Evolutionary conservation across 2,329 filamentous ascomycete species (phyloP).

Genomic region (Talaromyces sp.): DNA sequence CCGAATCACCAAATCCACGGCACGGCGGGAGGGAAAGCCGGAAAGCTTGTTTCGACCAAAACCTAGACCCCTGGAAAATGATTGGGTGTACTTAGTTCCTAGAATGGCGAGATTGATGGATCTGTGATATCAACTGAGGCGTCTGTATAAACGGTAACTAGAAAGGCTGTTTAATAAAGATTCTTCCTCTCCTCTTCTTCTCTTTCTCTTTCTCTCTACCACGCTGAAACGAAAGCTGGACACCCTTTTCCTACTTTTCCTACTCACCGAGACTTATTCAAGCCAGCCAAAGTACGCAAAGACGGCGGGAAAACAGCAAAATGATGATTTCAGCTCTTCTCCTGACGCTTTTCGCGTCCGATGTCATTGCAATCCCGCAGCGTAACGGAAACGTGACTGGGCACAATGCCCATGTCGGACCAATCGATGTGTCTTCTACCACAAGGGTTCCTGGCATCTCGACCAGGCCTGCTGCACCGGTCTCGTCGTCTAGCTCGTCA

Average conservation of each 20-base stretch:
- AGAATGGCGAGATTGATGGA: conserved; percentile 13
- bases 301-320: not conserved
- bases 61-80: not conserved
- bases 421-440: not conserved
- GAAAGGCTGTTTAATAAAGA: conserved; percentile 3
- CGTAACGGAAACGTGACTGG: not conserved
- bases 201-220: not conserved
- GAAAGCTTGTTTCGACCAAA: not conserved
- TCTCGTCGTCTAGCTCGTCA: not conserved
- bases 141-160: not conserved
- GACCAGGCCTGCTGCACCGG: not conserved
- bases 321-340: conserved; percentile 12
- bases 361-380: conserved; percentile 15
- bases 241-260: not conserved
- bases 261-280: not conserved
- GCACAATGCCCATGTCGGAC: not conserved
- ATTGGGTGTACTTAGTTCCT: not conserved
- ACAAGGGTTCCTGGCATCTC: not conserved
- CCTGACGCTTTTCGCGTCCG: conserved; percentile 11
- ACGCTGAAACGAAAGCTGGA: not conserved
- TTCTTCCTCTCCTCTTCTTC: not conserved
- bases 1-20: conserved; percentile 1
- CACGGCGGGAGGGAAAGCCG: conserved; percentile 10
- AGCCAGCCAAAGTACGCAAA: not conserved
- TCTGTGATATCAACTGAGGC: conserved; percentile 13